Evolutionary conservation across 345 rosid genomes (phyloP).

Genomic region (Iberis pinnata): DNA sequence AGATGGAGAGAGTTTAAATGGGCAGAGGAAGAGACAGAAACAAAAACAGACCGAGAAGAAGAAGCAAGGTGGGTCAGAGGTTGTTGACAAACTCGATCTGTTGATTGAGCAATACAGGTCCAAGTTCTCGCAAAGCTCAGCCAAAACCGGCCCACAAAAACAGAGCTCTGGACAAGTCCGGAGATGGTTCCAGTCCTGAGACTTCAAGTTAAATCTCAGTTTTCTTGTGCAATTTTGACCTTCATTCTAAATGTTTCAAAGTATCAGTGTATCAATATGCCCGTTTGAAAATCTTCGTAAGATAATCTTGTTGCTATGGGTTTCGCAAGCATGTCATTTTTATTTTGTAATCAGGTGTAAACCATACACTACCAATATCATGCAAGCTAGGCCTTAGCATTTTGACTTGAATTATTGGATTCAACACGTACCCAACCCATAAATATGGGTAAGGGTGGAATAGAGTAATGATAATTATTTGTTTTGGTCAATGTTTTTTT

Average conservation of each 20-base stretch:
- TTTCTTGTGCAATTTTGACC: not conserved
- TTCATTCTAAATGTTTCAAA: not conserved
- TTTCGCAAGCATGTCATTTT: no score
- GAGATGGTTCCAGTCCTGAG: conserved; percentile 55
- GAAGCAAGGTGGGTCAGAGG: conserved; percentile 42
- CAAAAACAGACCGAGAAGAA: conserved; percentile 38
- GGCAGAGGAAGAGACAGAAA: conserved; percentile 38
- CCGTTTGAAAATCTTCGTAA: no score
- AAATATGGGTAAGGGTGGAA: no score
- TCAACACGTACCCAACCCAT: no score
- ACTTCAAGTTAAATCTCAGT: conserved; percentile 11
- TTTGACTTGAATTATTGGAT: no score
- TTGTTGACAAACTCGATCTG: conserved; percentile 56
- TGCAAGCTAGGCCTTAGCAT: no score
- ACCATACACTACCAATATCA: no score
- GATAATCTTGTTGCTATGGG: no score
- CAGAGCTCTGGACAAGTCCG: conserved; percentile 44
- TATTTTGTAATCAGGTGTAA: no score
- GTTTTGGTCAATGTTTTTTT: no score
- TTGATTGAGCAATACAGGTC: conserved; percentile 59
- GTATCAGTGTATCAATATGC: no score
- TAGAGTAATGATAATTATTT: no score
- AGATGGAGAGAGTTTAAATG: conserved; percentile 29
- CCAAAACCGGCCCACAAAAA: conserved; percentile 37
- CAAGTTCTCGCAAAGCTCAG: conserved; percentile 53